These are phyloP conservation scores for Aphanomyces invadans DNA, from an alignment of 352 stramenopile genomes.

Conservation along the genomic window DNA sequence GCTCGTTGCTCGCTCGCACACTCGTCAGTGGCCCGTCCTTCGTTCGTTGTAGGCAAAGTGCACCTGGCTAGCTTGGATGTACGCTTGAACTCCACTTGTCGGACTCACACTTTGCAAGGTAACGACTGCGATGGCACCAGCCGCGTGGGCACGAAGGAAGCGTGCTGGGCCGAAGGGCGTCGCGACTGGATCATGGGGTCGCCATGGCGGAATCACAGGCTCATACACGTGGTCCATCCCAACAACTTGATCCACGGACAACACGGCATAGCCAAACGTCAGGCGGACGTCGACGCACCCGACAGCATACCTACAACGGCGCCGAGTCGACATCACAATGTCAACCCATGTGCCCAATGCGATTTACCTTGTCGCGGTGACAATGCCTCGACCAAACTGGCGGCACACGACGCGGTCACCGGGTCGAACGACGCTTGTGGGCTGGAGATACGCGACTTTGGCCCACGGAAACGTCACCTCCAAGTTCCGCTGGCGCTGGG, in stretches of 20 bases:
- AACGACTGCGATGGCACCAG: neutral
- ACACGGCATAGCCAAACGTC: constrained; percentile 46
- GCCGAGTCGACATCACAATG: neutral
- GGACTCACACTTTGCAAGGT: neutral
- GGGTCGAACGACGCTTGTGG: constrained; percentile 37
- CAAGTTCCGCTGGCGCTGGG: constrained; percentile 47
- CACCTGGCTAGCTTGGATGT: neutral
- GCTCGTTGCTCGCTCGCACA: too few relatives aligned
- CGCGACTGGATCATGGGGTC: constrained; percentile 49
- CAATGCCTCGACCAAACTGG: constrained; percentile 48
- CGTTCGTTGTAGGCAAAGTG: constrained; percentile 3
- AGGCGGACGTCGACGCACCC: constrained; percentile 60
- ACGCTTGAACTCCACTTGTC: neutral
- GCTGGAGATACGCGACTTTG: constrained; percentile 44
- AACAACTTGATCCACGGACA: constrained; percentile 45
- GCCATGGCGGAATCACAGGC: constrained; percentile 30
- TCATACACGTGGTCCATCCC: constrained; percentile 23
- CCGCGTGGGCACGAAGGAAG: neutral
- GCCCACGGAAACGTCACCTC: constrained; percentile 72
- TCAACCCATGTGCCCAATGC: too few relatives aligned
- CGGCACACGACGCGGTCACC: constrained; percentile 46
- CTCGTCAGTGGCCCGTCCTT: too few relatives aligned
- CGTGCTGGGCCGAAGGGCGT: constrained; percentile 44
- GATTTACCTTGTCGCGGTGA: constrained; percentile 45
- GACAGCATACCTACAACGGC: constrained; percentile 31